A percentile compares a stretch with the other conserved stretches of the same genome.
Evolutionary conservation across 345 rosid genomes (phyloP).

Genomic region (Garcia nutans): DNA sequence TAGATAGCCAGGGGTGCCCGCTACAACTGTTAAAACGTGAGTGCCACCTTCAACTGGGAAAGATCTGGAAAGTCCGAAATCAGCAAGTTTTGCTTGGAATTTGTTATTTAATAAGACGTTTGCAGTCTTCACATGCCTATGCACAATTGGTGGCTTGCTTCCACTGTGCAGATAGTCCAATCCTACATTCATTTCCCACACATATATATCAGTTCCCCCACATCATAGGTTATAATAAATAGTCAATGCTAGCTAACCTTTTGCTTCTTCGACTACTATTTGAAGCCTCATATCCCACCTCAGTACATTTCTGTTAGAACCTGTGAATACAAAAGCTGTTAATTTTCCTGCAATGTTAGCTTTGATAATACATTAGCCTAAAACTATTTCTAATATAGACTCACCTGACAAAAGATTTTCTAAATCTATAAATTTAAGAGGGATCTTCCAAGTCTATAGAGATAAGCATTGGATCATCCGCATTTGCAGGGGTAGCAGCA

Average conservation of each 20-base stretch:
- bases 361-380: too few relatives aligned
- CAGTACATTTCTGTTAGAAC: too few relatives aligned
- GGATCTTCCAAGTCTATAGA: constrained; percentile 22
- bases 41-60: constrained; percentile 35
- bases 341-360: too few relatives aligned
- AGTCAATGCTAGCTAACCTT: constrained; percentile 34
- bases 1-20: constrained; percentile 38
- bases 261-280: constrained; percentile 57
- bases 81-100: constrained; percentile 34
- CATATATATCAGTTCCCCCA: too few relatives aligned
- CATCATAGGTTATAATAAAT: too few relatives aligned
- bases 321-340: too few relatives aligned
- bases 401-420: constrained; percentile 31
- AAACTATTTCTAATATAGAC: background rate
- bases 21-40: constrained; percentile 26
- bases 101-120: constrained; percentile 31
- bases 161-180: constrained; percentile 38
- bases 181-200: background rate
- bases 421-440: constrained; percentile 31
- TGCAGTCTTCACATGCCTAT: constrained; percentile 35
- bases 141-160: constrained; percentile 36
- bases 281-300: constrained; percentile 29
- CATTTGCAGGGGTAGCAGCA: too few relatives aligned
- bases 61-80: constrained; percentile 33
- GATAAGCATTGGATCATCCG: constrained; percentile 24